Percentiles rank a stretch among this genome's conserved stretches.
Conservation (phyloP, 2,329 filamentous ascomycete species). For the Pyrenophora graminea region DNA sequence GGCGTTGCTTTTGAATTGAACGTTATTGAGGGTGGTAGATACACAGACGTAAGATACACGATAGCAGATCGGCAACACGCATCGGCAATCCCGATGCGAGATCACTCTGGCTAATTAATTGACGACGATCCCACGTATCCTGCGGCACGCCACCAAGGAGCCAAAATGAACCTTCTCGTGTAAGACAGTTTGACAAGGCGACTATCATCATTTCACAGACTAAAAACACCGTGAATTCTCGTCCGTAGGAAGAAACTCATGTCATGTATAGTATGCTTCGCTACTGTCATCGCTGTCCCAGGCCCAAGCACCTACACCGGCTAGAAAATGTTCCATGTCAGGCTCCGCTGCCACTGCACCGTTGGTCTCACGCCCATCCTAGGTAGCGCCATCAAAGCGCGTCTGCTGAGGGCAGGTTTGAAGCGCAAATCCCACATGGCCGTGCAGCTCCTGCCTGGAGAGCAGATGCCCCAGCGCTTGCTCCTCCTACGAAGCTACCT, state of each 20-base stretch:
- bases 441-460: background rate
- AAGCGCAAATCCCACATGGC: background rate
- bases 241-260: background rate
- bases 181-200: too few relatives aligned
- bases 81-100: too few relatives aligned
- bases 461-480: background rate
- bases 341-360: background rate
- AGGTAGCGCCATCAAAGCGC: background rate
- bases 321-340: background rate
- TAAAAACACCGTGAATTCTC: background rate
- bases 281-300: constrained; percentile 1
- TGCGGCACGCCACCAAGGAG: too few relatives aligned
- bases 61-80: too few relatives aligned
- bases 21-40: too few relatives aligned
- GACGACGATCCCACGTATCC: too few relatives aligned
- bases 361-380: background rate
- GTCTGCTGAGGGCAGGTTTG: background rate
- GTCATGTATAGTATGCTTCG: background rate
- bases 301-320: background rate
- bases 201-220: too few relatives aligned
- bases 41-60: too few relatives aligned
- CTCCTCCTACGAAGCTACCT: constrained; percentile 42
- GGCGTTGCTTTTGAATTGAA: too few relatives aligned
- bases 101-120: too few relatives aligned
- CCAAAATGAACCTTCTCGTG: too few relatives aligned